Conservation (phyloP, 2,329 filamentous ascomycete species). For the Nothomitra cinnamomea region DNA sequence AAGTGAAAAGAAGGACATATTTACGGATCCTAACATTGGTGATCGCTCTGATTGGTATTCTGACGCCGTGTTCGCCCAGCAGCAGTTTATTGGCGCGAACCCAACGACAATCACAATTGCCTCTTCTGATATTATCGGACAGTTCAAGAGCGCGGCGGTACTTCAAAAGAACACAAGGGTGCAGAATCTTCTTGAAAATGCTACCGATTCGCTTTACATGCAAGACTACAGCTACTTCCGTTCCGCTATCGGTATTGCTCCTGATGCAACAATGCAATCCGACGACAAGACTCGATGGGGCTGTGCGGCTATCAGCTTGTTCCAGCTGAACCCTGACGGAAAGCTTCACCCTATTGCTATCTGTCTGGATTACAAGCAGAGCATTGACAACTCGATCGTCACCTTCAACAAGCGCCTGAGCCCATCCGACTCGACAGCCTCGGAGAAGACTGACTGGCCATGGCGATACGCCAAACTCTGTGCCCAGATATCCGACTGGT, state of each 20-base stretch:
- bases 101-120: conserved; percentile 13
- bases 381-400: conserved; percentile 27
- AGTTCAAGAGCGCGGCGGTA: conserved; percentile 11
- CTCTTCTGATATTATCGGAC: conserved; percentile 9
- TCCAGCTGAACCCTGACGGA: conserved; percentile 27
- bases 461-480: conserved; percentile 37
- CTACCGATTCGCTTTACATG: conserved; percentile 12
- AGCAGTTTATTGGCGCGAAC: conserved; percentile 24
- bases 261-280: conserved; percentile 15
- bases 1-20: conserved; percentile 15
- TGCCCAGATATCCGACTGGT: conserved; percentile 31
- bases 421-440: conserved; percentile 16
- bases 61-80: conserved; percentile 25
- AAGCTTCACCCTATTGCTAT: conserved; percentile 33
- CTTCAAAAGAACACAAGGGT: conserved; percentile 9
- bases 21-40: conserved; percentile 15
- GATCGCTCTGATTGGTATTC: conserved; percentile 11
- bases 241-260: conserved; percentile 13
- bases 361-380: conserved; percentile 28
- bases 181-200: conserved; percentile 6
- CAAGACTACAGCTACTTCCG: conserved; percentile 17
- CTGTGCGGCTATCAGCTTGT: conserved; percentile 27
- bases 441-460: conserved; percentile 29
- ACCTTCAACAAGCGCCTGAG: conserved; percentile 31
- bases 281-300: conserved; percentile 20